Percentiles rank a stretch among this genome's conserved stretches.
Conservation (phyloP, 805 yeast genomes). For the Candida nitratophila region DNA sequence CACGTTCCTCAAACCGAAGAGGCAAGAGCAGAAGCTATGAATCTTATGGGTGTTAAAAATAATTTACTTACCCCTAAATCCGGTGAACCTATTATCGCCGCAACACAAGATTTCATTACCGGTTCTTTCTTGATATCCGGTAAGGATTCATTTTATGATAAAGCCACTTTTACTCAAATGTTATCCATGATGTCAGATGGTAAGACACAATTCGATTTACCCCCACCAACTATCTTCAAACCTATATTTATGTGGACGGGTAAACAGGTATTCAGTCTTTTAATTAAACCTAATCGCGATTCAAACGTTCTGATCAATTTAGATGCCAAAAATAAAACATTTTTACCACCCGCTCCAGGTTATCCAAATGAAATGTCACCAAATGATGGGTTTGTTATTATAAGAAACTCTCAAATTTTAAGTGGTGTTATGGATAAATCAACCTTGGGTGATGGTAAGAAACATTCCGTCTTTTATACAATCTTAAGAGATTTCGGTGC, state of each 20-base stretch:
- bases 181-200: conserved; percentile 97
- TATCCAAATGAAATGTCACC: conserved; percentile 93
- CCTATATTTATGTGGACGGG: conserved; percentile 96
- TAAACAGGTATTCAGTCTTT: conserved; percentile 83
- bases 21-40: conserved; percentile 98
- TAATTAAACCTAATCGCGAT: conserved; percentile 72
- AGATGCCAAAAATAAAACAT: conserved; percentile 93
- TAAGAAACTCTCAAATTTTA: conserved; percentile 81
- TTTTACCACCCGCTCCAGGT: conserved; percentile 63
- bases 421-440: conserved; percentile 98
- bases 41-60: conserved; percentile 95
- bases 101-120: conserved; percentile 98
- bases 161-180: conserved; percentile 76
- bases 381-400: conserved; percentile 89
- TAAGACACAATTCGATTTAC: conserved; percentile 76
- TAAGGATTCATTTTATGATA: conserved; percentile 88
- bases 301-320: conserved; percentile 82
- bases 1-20: conserved; percentile 99
- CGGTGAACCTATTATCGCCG: conserved; percentile 99
- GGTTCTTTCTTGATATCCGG: conserved; percentile 90
- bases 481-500: conserved; percentile 96
- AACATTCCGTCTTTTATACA: conserved; percentile 92
- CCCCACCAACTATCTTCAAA: conserved; percentile 90
- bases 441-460: conserved; percentile 94
- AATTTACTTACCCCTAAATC: conserved; percentile 92